Conservation (phyloP, 129 eudicot species). For the Artemisia argyi region DNA sequence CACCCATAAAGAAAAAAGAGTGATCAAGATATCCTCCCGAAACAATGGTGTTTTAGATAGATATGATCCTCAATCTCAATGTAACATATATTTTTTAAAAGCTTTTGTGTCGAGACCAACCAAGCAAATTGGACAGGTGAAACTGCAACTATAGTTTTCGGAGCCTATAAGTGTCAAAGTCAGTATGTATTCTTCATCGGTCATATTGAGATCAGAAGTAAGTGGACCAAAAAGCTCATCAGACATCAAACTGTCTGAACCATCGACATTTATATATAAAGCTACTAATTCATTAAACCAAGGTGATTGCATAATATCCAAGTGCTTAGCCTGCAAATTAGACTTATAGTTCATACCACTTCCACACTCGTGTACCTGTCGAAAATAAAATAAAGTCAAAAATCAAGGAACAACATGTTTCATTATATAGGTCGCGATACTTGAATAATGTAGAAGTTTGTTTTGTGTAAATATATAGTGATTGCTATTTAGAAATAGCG, state of each 20-base stretch:
- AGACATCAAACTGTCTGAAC: constrained; percentile 21
- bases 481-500: no score
- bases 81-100: neutral
- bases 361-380: constrained; percentile 51
- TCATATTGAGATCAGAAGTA: constrained; percentile 29
- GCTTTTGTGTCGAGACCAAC: constrained; percentile 10
- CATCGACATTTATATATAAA: constrained; percentile 46
- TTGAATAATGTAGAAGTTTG: no score
- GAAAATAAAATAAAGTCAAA: neutral
- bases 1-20: no score
- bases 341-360: constrained; percentile 53
- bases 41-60: no score
- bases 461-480: no score
- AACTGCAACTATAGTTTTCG: constrained; percentile 38
- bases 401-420: neutral
- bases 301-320: constrained; percentile 62
- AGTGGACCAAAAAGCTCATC: constrained; percentile 28
- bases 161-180: constrained; percentile 40
- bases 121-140: constrained; percentile 66
- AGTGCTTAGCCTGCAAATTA: constrained; percentile 37
- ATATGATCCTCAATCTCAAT: no score
- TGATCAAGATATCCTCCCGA: no score
- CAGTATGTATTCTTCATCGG: constrained; percentile 28
- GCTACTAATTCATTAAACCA: constrained; percentile 66
- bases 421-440: neutral